phyloP scores from a whole-genome alignment of 1,284 basidiomycete species.

The Earliella scabrosa region DNA sequence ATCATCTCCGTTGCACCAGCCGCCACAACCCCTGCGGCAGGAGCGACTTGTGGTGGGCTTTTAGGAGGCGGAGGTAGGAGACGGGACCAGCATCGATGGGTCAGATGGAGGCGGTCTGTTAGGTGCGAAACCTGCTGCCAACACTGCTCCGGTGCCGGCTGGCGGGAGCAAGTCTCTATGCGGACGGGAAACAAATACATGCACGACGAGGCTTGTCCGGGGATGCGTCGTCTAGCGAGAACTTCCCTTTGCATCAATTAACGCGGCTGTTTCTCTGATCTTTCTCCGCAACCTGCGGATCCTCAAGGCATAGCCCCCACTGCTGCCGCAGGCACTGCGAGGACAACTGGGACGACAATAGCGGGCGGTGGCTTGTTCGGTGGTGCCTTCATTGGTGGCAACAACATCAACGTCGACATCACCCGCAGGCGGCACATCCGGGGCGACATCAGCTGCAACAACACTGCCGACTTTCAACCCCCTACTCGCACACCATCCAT shows the following conservation, averaged over 20 bases:
- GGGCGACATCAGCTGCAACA: conserved; percentile 26
- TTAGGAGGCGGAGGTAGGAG: conserved; percentile 12
- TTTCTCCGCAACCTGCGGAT: conserved; percentile 24
- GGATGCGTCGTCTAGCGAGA: conserved; percentile 5
- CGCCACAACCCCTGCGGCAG: conserved; percentile 10
- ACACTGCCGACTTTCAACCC: conserved; percentile 32
- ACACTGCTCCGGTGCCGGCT: conserved; percentile 9
- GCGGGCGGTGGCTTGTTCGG: conserved; percentile 30
- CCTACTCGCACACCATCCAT: conserved; percentile 10
- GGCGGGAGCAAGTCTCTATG: background rate
- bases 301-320: too few species aligned
- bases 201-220: conserved; percentile 21
- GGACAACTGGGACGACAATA: conserved; percentile 13
- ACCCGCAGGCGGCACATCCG: conserved; percentile 23
- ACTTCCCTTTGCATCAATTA: background rate
- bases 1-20: background rate
- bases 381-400: conserved; percentile 34
- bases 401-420: conserved; percentile 31
- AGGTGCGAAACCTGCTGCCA: conserved; percentile 20
- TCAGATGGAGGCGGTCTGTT: conserved; percentile 22
- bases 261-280: conserved; percentile 22
- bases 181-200: conserved; percentile 2
- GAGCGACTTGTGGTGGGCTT: conserved; percentile 10
- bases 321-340: conserved; percentile 10
- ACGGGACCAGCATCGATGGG: conserved; percentile 6